Conservation (phyloP, 305 asterid genomes). For the Ajuga reptans region DNA sequence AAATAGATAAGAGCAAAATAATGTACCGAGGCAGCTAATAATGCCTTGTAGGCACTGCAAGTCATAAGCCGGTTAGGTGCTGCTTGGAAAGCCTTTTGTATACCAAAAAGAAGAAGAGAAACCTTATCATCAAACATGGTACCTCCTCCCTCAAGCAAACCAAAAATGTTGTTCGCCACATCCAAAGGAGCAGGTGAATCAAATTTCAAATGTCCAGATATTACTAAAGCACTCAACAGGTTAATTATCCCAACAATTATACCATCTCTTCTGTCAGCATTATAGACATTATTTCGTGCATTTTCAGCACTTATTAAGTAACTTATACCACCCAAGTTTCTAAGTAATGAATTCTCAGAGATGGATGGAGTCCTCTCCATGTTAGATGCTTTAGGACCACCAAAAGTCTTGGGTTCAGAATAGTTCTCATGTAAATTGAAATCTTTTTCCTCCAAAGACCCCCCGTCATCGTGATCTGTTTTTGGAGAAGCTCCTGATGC, state of each 20-base stretch:
- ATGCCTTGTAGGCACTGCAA: conserved; percentile 56
- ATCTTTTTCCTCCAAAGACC: conserved; percentile 38
- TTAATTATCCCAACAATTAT: conserved; percentile 69
- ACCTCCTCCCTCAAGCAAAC: conserved; percentile 92
- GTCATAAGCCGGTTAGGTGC: conserved; percentile 94
- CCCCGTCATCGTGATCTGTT: conserved; percentile 29
- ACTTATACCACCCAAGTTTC: conserved; percentile 79
- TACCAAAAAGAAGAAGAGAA: conserved; percentile 88
- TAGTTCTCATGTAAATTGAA: conserved; percentile 36
- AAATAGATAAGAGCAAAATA: not conserved
- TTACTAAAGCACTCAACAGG: conserved; percentile 78
- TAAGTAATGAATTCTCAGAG: conserved; percentile 50
- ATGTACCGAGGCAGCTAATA: conserved; percentile 90
- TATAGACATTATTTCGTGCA: conserved; percentile 91
- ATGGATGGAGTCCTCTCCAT: conserved; percentile 52
- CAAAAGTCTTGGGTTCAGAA: conserved; percentile 32
- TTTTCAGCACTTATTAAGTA: conserved; percentile 85
- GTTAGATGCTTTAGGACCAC: conserved; percentile 32
- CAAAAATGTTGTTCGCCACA: conserved; percentile 53
- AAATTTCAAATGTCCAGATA: conserved; percentile 77
- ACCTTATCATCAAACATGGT: conserved; percentile 99
- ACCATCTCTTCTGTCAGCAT: conserved; percentile 84
- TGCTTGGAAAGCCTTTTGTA: conserved; percentile 94
- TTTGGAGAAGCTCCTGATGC: conserved; percentile 29
- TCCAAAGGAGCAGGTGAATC: conserved; percentile 68